These are phyloP conservation scores for Trichoderma harzianum DNA, from an alignment of 2,329 filamentous ascomycete species.

Conservation along the genomic window DNA sequence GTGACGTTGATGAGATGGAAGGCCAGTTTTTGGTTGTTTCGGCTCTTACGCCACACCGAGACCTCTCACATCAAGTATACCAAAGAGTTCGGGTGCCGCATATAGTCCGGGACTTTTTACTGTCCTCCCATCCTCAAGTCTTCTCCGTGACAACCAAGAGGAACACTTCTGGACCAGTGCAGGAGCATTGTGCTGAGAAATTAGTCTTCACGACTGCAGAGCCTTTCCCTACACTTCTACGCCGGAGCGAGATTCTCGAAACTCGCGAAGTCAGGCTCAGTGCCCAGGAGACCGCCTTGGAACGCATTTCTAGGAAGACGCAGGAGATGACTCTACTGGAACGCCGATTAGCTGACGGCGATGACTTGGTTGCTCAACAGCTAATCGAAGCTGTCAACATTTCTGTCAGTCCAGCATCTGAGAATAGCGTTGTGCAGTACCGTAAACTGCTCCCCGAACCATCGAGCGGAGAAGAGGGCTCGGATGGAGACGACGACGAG, in stretches of 20 bases:
- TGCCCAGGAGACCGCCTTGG: constrained; percentile 82
- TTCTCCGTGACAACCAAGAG: constrained; percentile 77
- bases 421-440: constrained; percentile 77
- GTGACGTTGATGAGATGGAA: constrained; percentile 73
- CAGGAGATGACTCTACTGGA: constrained; percentile 76
- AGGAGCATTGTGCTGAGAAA: constrained; percentile 79
- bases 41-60: constrained; percentile 75
- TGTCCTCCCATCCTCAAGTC: constrained; percentile 70
- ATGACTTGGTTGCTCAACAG: constrained; percentile 64
- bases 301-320: constrained; percentile 87
- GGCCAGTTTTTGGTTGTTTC: constrained; percentile 87
- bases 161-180: constrained; percentile 63
- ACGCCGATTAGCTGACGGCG: constrained; percentile 68
- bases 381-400: constrained; percentile 74
- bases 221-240: constrained; percentile 84
- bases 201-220: constrained; percentile 79
- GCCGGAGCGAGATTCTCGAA: constrained; percentile 78
- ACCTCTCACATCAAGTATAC: constrained; percentile 78
- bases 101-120: constrained; percentile 79
- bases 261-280: constrained; percentile 64
- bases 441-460: constrained; percentile 65
- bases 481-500: constrained; percentile 30
- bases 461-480: constrained; percentile 34
- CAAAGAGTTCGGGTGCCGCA: constrained; percentile 82
- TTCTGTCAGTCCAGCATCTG: constrained; percentile 69